Conservation (phyloP, 2,329 filamentous ascomycete species). For the Metarhizium sp. region DNA sequence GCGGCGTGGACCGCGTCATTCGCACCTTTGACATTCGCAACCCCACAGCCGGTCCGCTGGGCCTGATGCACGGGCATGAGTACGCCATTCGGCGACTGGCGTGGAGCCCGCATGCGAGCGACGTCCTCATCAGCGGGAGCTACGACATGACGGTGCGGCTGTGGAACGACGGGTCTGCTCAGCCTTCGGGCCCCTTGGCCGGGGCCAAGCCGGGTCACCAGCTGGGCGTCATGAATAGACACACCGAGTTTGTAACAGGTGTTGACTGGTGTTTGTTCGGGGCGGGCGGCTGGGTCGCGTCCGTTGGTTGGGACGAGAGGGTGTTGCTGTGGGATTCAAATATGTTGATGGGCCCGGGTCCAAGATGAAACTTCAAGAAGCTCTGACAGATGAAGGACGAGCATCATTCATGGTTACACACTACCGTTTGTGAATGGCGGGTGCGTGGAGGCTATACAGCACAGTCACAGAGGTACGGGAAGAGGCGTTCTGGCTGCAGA, state of each 20-base stretch:
- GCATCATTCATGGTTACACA: background rate
- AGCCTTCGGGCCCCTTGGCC: conserved; percentile 23
- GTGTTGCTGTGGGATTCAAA: conserved; percentile 87
- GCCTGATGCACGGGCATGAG: conserved; percentile 73
- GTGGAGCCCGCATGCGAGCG: conserved; percentile 90
- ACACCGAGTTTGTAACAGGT: conserved; percentile 93
- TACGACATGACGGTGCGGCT: conserved; percentile 97
- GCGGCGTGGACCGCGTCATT: conserved; percentile 78
- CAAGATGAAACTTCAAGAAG: conserved; percentile 8
- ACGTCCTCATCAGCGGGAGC: conserved; percentile 78
- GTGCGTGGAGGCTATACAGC: background rate
- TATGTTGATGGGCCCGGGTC: conserved; percentile 25
- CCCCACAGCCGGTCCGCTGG: conserved; percentile 60
- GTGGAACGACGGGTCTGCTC: conserved; percentile 67
- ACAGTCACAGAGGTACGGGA: background rate
- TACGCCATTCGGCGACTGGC: conserved; percentile 80
- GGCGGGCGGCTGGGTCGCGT: conserved; percentile 89
- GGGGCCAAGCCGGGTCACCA: conserved; percentile 52
- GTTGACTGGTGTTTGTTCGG: conserved; percentile 98
- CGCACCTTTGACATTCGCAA: conserved; percentile 85
- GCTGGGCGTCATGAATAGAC: conserved; percentile 78
- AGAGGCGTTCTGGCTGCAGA: background rate
- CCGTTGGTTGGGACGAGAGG: conserved; percentile 87
- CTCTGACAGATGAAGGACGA: background rate
- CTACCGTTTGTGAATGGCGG: background rate